Percentiles rank a stretch among this genome's conserved stretches.
Evolutionary conservation across 495 filamentous ascomycete genomes (phyloP).

Genomic region (Penicillium maclennaniae): DNA sequence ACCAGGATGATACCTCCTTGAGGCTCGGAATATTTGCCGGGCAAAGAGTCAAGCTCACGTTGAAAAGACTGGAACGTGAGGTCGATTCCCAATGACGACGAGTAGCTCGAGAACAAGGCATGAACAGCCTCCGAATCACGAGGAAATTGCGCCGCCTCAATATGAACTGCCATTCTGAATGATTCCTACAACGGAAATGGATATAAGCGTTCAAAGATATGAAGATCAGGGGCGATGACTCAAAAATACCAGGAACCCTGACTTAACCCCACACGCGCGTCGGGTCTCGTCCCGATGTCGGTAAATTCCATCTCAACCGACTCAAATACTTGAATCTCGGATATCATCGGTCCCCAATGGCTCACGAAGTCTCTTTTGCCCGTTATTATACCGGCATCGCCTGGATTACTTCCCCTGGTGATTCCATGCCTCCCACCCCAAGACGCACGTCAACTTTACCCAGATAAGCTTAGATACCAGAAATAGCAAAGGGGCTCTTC

Average conservation of each 20-base stretch:
- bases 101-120: constrained; percentile 51
- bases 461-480: constrained; percentile 37
- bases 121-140: constrained; percentile 32
- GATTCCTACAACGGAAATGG: too few relatives aligned
- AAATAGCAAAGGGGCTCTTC: constrained; percentile 40
- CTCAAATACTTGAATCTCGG: neutral
- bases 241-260: neutral
- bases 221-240: constrained; percentile 37
- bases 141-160: constrained; percentile 29
- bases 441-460: constrained; percentile 48
- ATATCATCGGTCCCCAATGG: neutral
- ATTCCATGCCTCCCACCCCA: constrained; percentile 55
- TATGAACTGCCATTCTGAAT: constrained; percentile 17
- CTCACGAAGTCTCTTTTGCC: constrained; percentile 9
- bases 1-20: constrained; percentile 46
- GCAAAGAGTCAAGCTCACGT: constrained; percentile 47
- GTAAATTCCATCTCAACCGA: neutral
- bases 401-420: constrained; percentile 35
- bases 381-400: constrained; percentile 42
- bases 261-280: neutral
- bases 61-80: constrained; percentile 56
- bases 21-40: constrained; percentile 48
- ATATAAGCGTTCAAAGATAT: too few relatives aligned
- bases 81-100: constrained; percentile 49
- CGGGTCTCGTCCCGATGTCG: neutral